Evolutionary conservation across 108 stramenopile genomes (phyloP).

Genomic region (Cylindrotheca closterium): DNA sequence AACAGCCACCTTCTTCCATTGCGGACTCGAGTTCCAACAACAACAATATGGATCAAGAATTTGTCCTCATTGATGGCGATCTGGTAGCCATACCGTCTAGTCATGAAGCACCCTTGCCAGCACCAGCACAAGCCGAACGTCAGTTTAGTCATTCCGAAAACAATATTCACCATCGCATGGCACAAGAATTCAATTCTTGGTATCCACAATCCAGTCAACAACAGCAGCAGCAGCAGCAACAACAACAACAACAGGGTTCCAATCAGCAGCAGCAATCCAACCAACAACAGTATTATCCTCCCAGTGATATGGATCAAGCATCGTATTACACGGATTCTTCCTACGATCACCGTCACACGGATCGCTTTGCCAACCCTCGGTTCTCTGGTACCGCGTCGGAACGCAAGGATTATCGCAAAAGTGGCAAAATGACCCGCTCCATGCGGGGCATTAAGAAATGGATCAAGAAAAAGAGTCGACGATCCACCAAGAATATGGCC

Average conservation of each 20-base stretch:
- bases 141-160: slow-evolving; percentile 1
- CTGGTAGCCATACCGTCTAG: slow-evolving; percentile 42
- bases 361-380: too few relatives aligned
- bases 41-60: slow-evolving; percentile 25
- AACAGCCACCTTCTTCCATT: not conserved
- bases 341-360: too few relatives aligned
- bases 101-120: too few relatives aligned
- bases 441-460: slow-evolving; percentile 26
- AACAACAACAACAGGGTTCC: not conserved
- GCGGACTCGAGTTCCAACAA: not conserved
- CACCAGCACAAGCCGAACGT: slow-evolving; percentile 9
- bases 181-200: too few relatives aligned
- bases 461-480: slow-evolving; percentile 22
- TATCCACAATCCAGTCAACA: not conserved
- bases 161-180: not conserved
- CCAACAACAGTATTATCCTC: too few relatives aligned
- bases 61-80: slow-evolving; percentile 47
- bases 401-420: not conserved
- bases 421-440: slow-evolving; percentile 10
- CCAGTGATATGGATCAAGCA: not conserved
- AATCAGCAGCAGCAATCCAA: too few relatives aligned
- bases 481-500: not conserved
- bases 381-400: not conserved
- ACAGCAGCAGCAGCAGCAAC: slow-evolving; percentile 8
- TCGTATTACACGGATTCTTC: not conserved